phyloP scores from a whole-genome alignment of 495 filamentous ascomycete genomes.

The Lophium mytilinum region DNA sequence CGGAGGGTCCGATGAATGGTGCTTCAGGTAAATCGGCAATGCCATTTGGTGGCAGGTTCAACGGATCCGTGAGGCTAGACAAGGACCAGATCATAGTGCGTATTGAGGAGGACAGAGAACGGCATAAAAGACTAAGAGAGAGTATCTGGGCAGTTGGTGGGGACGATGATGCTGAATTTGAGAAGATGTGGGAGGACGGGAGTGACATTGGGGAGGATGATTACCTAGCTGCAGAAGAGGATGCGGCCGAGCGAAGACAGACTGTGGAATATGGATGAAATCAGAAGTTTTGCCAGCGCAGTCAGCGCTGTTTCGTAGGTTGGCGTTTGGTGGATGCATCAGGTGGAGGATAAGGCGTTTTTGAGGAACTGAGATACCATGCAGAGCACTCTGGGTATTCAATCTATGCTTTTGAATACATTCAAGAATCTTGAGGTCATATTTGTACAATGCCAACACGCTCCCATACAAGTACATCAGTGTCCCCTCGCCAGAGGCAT shows the following conservation, averaged over 20 bases:
- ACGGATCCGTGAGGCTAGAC: constrained; percentile 50
- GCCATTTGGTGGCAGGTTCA: constrained; percentile 27
- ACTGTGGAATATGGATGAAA: constrained; percentile 25
- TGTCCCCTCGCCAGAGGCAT: background rate
- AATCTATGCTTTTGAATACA: background rate
- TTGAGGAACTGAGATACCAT: constrained; percentile 7
- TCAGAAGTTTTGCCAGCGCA: background rate
- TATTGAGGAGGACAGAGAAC: constrained; percentile 92
- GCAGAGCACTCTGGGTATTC: background rate
- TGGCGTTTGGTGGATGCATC: constrained; percentile 8
- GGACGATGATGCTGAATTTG: constrained; percentile 54
- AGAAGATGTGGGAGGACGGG: constrained; percentile 68
- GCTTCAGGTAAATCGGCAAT: constrained; percentile 17
- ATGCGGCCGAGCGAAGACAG: constrained; percentile 50
- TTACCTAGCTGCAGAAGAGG: constrained; percentile 60
- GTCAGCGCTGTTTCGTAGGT: background rate
- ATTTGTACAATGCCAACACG: constrained; percentile 18
- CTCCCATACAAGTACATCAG: constrained; percentile 2
- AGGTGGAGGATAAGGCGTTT: background rate
- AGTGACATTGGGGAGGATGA: constrained; percentile 84
- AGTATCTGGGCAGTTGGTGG: constrained; percentile 74
- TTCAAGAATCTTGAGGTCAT: constrained; percentile 5
- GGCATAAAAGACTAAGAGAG: constrained; percentile 84
- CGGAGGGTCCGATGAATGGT: background rate
- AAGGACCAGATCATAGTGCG: constrained; percentile 86